Evolutionary conservation across 2,329 filamentous ascomycete genomes (phyloP), one percentile per base, ranked within the genome.

Genomic region (Calonectria multiphialidica): DNA sequence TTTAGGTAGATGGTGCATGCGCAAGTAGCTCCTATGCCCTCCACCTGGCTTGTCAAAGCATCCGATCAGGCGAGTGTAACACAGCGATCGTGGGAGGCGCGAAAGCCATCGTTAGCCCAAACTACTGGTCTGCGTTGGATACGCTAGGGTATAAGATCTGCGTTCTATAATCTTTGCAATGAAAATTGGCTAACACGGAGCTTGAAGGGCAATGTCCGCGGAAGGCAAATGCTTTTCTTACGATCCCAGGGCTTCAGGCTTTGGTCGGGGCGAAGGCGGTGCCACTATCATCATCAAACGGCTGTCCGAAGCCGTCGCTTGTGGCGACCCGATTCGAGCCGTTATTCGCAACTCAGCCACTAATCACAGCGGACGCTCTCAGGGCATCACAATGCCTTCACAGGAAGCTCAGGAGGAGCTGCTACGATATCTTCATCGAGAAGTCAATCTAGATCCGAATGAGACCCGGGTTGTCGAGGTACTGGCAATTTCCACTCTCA

Each of bases 31-130:
- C 83, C n/a, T 73, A 78, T 30, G 80, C 80, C 0, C 59, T 83
- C 3, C 79, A 84, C 55, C 69, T 75, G 53, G 82, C 80, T 4
- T 79, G 77, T 28, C 76, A 82, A 62, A 72, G 68, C 21, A 53
- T 83, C 8, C 72, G 71, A 3, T 68, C 66, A 6, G 79, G 80
- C 12, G 81, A 81, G 35, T 74, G 74, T 9, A n/a, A 59, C 37
- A 78, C 82, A 53, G 86, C 87, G 1, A 80, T 89, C 23, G 86
- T 86, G 4, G 86, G 85, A 30, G 86, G 85, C 3, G 85, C 84
- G 63, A 84, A 87, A 71, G 77, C 87, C 53, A 86, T 86, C 73
- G 85, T 86, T 82, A 73, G 85, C 25, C 86, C 86, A 2, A 85
- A 87, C 28, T 55, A 65, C 28, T 65, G n/a, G 65, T 37, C 35